A percentile compares a stretch with the other conserved stretches of the same genome.
phyloP scores from a whole-genome alignment of 2,329 filamentous ascomycete species.

The Phialophora tarda region DNA sequence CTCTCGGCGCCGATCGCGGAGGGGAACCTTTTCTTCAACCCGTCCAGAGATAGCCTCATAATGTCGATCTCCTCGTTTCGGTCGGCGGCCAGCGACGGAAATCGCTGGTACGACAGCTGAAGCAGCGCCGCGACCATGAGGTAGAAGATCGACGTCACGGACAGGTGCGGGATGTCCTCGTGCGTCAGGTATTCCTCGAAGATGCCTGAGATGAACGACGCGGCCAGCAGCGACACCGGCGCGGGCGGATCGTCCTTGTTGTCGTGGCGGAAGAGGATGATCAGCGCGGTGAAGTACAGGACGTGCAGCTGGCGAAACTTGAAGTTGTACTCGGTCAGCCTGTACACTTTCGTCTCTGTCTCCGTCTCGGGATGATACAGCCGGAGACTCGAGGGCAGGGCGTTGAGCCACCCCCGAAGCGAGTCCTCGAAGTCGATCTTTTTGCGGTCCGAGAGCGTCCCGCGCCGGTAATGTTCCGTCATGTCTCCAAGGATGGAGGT shows the following conservation, averaged over 20 bases:
- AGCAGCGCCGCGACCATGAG: conserved; percentile 32
- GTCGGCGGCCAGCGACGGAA: conserved; percentile 22
- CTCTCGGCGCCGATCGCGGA: conserved; percentile 33
- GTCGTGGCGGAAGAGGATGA: conserved; percentile 33
- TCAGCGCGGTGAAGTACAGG: conserved; percentile 31
- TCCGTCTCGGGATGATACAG: conserved; percentile 25
- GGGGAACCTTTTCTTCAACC: conserved; percentile 33
- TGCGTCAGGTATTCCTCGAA: conserved; percentile 34
- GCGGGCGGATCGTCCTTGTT: conserved; percentile 26
- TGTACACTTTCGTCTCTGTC: background rate
- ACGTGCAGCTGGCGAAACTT: conserved; percentile 32
- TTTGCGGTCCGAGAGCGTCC: conserved; percentile 38
- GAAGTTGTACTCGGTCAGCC: conserved; percentile 29
- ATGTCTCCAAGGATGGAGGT: conserved; percentile 35
- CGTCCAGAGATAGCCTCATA: conserved; percentile 26
- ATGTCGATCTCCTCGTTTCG: conserved; percentile 29
- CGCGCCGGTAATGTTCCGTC: conserved; percentile 37
- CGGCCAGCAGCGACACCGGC: conserved; percentile 27
- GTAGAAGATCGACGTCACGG: conserved; percentile 34
- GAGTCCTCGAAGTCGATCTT: conserved; percentile 41
- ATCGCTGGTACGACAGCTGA: conserved; percentile 35
- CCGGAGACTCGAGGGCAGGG: conserved; percentile 23
- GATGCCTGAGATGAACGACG: conserved; percentile 34
- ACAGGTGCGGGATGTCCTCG: conserved; percentile 31
- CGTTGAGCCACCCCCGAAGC: conserved; percentile 47